Percentiles rank a stretch among this genome's conserved stretches.
phyloP scores from a whole-genome alignment of 139 green algal species.

The Chlamydomonas schloesseri region DNA sequence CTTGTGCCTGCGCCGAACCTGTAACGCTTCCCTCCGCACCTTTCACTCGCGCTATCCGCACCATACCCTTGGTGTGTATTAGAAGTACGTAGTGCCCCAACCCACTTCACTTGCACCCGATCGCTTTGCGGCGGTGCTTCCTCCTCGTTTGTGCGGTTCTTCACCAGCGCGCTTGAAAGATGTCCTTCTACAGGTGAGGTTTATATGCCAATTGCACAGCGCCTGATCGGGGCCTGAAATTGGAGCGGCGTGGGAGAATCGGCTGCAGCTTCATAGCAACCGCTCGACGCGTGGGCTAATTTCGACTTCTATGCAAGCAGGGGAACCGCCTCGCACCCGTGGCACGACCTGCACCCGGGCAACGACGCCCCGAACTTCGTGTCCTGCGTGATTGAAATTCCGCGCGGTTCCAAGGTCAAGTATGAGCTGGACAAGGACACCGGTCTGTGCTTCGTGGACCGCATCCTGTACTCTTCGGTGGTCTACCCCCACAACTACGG shows the following conservation, averaged over 20 bases:
- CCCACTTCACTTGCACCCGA: background rate
- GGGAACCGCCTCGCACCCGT: slow-evolving; percentile 60
- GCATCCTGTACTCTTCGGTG: slow-evolving; percentile 94
- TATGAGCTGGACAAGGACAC: slow-evolving; percentile 96
- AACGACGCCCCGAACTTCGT: slow-evolving; percentile 79
- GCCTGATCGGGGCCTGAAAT: too few species aligned
- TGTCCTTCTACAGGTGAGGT: slow-evolving; percentile 48
- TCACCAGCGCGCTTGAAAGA: background rate
- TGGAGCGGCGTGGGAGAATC: too few species aligned
- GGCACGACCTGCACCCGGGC: slow-evolving; percentile 89
- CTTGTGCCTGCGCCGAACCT: too few species aligned
- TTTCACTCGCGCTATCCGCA: too few species aligned
- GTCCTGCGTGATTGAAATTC: slow-evolving; percentile 94
- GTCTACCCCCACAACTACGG: slow-evolving; percentile 97
- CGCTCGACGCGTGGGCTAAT: too few species aligned
- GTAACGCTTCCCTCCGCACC: background rate
- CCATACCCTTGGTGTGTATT: too few species aligned
- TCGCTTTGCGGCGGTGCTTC: background rate
- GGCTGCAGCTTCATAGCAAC: too few species aligned
- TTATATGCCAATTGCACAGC: too few species aligned
- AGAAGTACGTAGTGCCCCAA: too few species aligned
- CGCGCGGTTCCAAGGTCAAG: slow-evolving; percentile 93
- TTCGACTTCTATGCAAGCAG: background rate
- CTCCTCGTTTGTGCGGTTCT: background rate
- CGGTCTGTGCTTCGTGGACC: slow-evolving; percentile 87